Evolutionary conservation across 2,329 filamentous ascomycete species (phyloP).

Genomic region (Penicillium sp.): DNA sequence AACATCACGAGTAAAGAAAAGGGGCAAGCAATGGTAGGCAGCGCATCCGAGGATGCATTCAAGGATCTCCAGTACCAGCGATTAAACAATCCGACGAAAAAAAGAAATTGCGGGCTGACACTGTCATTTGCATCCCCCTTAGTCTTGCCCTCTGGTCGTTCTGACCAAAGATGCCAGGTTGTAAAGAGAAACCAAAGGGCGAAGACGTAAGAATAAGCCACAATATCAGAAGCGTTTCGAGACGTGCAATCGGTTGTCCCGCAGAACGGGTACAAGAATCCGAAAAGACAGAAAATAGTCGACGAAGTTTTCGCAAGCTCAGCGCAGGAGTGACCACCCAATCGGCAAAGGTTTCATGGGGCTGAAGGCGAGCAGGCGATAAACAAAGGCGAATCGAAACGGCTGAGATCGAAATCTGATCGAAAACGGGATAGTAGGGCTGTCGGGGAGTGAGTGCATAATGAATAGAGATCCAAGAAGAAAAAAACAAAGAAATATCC

Average conservation of each 20-base stretch:
- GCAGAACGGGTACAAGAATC: slow-evolving; percentile 18
- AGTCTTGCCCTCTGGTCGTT: slow-evolving; percentile 25
- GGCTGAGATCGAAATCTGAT: slow-evolving; percentile 35
- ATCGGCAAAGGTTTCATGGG: slow-evolving; percentile 9
- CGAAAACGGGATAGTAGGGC: slow-evolving; percentile 37
- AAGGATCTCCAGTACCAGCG: slow-evolving; percentile 21
- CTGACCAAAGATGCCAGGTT: slow-evolving; percentile 18
- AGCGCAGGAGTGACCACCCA: slow-evolving; percentile 7
- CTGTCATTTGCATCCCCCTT: slow-evolving; percentile 37
- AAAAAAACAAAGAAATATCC: slow-evolving; percentile 32
- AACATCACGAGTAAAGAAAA: slow-evolving; percentile 12
- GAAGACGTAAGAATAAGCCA: slow-evolving; percentile 37
- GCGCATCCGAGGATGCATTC: slow-evolving; percentile 18
- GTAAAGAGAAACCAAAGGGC: slow-evolving; percentile 24
- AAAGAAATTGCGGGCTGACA: slow-evolving; percentile 23
- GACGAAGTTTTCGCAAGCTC: slow-evolving; percentile 17
- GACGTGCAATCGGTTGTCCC: slow-evolving; percentile 26
- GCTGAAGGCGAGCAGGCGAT: slow-evolving; percentile 19
- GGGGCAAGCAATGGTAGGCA: slow-evolving; percentile 11
- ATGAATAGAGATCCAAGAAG: slow-evolving; percentile 36
- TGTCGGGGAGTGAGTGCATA: slow-evolving; percentile 38
- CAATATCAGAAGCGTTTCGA: slow-evolving; percentile 35
- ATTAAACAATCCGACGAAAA: slow-evolving; percentile 20
- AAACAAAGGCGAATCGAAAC: slow-evolving; percentile 34
- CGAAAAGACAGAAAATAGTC: slow-evolving; percentile 14